Conservation (phyloP, 768 basidiomycete genomes). For the Hericium alpestre region DNA sequence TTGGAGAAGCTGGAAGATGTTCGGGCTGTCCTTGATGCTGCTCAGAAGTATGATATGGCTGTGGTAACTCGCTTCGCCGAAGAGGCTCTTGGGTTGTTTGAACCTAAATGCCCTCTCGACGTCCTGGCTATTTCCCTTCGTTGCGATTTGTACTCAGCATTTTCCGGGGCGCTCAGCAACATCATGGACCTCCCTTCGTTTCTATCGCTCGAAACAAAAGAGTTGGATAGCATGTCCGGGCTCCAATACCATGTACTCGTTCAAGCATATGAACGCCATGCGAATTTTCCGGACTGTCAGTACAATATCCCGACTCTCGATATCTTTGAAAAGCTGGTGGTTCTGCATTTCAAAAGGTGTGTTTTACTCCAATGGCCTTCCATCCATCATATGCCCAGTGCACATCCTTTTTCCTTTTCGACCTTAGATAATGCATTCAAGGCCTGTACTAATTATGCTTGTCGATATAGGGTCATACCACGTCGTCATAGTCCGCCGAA, state of each 20-base stretch:
- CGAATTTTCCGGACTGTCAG: too few species aligned
- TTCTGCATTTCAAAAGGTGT: too few species aligned
- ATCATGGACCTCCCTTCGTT: not conserved
- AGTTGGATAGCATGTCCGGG: not conserved
- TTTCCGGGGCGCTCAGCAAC: not conserved
- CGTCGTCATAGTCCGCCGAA: too few species aligned
- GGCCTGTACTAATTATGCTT: too few species aligned
- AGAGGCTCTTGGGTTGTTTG: not conserved
- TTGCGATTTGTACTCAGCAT: not conserved
- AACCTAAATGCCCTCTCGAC: slow-evolving; percentile 3
- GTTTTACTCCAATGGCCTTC: not conserved
- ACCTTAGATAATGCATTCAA: too few species aligned
- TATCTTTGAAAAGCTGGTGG: too few species aligned
- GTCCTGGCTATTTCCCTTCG: slow-evolving; percentile 1
- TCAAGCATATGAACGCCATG: not conserved
- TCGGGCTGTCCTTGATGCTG: slow-evolving; percentile 2
- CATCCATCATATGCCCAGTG: too few species aligned
- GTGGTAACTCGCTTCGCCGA: not conserved
- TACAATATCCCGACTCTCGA: too few species aligned
- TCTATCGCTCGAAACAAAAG: not conserved
- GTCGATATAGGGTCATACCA: too few species aligned
- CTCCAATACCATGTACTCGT: not conserved
- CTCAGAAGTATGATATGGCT: slow-evolving; percentile 7
- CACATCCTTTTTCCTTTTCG: too few species aligned
- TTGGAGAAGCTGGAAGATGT: not conserved